Evolutionary conservation across 1,284 basidiomycete species (phyloP).

Genomic region (Fomitiporia mediterranea): DNA sequence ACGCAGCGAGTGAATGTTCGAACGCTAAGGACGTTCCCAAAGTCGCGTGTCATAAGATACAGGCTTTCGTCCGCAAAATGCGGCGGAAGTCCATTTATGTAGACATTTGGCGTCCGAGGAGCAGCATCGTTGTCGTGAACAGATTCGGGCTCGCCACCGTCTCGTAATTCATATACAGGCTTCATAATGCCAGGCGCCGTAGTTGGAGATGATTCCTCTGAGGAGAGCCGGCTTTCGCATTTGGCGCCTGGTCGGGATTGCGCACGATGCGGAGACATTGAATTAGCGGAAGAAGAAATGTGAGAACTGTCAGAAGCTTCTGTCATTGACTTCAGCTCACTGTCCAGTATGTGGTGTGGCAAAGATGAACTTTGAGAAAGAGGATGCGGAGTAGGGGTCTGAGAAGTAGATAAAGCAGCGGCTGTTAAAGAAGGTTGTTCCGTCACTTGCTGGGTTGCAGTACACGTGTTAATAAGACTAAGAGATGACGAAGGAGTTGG

Average conservation of each 20-base stretch:
- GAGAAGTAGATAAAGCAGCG: neutral
- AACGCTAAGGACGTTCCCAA: slow-evolving; percentile 29
- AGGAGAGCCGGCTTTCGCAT: neutral
- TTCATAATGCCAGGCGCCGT: neutral
- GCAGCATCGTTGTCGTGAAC: neutral
- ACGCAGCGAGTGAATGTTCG: slow-evolving; percentile 30
- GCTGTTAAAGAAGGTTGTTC: neutral
- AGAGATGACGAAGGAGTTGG: neutral
- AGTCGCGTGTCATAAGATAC: slow-evolving; percentile 28
- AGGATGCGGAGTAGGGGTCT: slow-evolving; percentile 1
- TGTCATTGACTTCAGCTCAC: neutral
- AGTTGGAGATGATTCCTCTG: neutral
- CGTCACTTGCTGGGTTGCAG: neutral
- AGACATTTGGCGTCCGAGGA: slow-evolving; percentile 37
- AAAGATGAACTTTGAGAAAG: neutral
- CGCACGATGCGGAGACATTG: neutral
- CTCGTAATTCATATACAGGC: neutral
- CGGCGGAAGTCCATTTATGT: slow-evolving; percentile 46
- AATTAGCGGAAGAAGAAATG: neutral
- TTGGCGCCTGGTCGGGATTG: slow-evolving; percentile 1
- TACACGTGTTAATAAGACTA: neutral
- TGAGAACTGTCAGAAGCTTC: neutral
- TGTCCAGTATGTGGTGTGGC: neutral
- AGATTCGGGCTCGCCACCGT: neutral
- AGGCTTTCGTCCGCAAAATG: slow-evolving; percentile 44